Percentiles rank a stretch among this genome's conserved stretches.
Evolutionary conservation across 345 rosid genomes (phyloP).

Genomic region (Limnanthes douglasii): DNA sequence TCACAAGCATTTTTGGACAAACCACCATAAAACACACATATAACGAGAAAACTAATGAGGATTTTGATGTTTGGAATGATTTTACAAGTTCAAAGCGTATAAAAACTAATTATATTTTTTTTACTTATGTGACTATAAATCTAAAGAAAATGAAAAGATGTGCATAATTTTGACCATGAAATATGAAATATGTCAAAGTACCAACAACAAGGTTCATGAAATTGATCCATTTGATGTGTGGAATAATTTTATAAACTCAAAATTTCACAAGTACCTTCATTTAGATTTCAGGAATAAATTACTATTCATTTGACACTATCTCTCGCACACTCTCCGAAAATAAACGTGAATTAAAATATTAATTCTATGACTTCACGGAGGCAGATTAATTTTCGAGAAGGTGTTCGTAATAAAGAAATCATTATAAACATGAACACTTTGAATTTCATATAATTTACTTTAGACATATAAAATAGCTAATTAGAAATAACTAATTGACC

Average conservation of each 20-base stretch:
- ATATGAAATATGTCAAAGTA: conserved; percentile 21
- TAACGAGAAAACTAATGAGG: conserved; percentile 18
- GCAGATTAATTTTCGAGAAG: conserved; percentile 25
- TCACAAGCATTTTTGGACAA: no score
- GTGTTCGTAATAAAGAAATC: conserved; percentile 13
- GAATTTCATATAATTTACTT: conserved; percentile 20
- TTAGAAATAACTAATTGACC: no score
- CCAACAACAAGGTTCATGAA: conserved; percentile 11
- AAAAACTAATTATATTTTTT: conserved; percentile 10
- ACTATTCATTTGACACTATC: conserved; percentile 11
- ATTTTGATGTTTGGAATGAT: conserved; percentile 61
- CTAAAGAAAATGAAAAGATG: conserved; percentile 7
- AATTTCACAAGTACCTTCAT: conserved; percentile 13
- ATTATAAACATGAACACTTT: conserved; percentile 8
- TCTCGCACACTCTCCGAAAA: conserved; percentile 16
- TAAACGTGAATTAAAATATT: conserved; percentile 20
- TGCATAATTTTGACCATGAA: conserved; percentile 8
- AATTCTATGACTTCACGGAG: conserved; percentile 17
- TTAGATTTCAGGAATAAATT: conserved; percentile 11
- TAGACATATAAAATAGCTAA: no score
- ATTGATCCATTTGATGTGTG: conserved; percentile 44
- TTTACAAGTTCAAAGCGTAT: conserved; percentile 28
- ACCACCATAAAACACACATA: no score
- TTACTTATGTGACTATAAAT: conserved; percentile 4
- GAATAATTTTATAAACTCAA: conserved; percentile 48